Conservation (phyloP, 2,329 filamentous ascomycete genomes). For the Penicillium sclerotiorum region DNA sequence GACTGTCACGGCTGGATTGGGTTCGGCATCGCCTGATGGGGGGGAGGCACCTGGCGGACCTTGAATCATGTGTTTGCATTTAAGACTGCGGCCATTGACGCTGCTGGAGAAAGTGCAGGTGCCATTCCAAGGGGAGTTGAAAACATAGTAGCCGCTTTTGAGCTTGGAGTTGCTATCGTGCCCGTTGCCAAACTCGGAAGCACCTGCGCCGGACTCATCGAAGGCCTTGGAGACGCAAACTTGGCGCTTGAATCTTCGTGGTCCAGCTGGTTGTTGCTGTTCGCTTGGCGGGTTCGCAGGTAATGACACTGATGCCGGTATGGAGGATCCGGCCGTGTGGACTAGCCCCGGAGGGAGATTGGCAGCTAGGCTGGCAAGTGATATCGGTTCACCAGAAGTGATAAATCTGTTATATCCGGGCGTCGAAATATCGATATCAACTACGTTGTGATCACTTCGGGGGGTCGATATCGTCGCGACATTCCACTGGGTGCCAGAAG, state of each 20-base stretch:
- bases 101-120: slow-evolving; percentile 83
- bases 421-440: slow-evolving; percentile 60
- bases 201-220: slow-evolving; percentile 8
- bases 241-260: slow-evolving; percentile 36
- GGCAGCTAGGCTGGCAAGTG: slow-evolving; percentile 34
- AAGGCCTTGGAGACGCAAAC: slow-evolving; percentile 35
- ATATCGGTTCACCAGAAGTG: slow-evolving; percentile 39
- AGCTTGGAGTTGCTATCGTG: slow-evolving; percentile 28
- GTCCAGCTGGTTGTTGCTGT: slow-evolving; percentile 18
- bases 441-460: slow-evolving; percentile 33
- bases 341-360: slow-evolving; percentile 29
- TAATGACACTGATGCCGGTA: slow-evolving; percentile 10
- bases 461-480: slow-evolving; percentile 63
- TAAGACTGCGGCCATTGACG: slow-evolving; percentile 71
- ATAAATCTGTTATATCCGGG: slow-evolving; percentile 63
- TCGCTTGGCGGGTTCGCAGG: slow-evolving; percentile 11
- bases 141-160: slow-evolving; percentile 64
- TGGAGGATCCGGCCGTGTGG: slow-evolving; percentile 17
- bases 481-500: slow-evolving; percentile 73
- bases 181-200: slow-evolving; percentile 11
- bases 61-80: slow-evolving; percentile 71
- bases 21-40: slow-evolving; percentile 16
- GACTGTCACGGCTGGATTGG: slow-evolving; percentile 54
- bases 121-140: slow-evolving; percentile 83
- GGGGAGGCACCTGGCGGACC: slow-evolving; percentile 25